Percentiles rank a stretch among this genome's conserved stretches.
These are phyloP conservation scores for Neonectria neomacrospora DNA, from an alignment of 2,329 filamentous ascomycete genomes.

Conservation along the genomic window DNA sequence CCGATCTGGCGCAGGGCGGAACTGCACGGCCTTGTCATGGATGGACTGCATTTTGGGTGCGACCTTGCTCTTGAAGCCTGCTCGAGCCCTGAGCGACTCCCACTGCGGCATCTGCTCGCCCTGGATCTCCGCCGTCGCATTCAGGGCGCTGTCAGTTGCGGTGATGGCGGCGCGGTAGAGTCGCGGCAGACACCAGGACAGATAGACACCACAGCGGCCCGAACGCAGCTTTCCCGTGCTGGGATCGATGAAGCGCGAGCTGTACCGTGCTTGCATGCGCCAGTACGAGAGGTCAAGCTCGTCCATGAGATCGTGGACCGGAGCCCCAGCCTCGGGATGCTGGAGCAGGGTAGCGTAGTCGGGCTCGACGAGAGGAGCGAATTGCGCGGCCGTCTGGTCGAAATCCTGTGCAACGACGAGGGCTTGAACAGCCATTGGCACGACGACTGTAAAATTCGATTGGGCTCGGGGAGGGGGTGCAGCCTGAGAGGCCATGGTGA, in stretches of 20 bases:
- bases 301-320: background rate
- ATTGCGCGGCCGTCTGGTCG: background rate
- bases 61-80: background rate
- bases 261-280: background rate
- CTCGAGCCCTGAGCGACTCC: background rate
- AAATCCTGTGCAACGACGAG: background rate
- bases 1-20: background rate
- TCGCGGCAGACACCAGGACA: background rate
- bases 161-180: background rate
- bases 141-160: background rate
- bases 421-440: background rate
- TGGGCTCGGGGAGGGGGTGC: background rate
- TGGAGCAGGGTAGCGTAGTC: background rate
- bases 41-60: background rate
- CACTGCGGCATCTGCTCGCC: background rate
- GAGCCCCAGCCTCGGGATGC: background rate
- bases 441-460: background rate
- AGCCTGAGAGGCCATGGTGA: background rate
- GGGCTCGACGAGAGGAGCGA: background rate
- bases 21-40: background rate
- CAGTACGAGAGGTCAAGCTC: background rate
- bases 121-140: background rate
- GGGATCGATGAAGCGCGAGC: background rate
- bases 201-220: background rate
- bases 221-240: background rate